Percentiles rank a stretch among this genome's conserved stretches.
Conservation (phyloP, 148 eudicot species). For the Fagopyrum tataricum region DNA sequence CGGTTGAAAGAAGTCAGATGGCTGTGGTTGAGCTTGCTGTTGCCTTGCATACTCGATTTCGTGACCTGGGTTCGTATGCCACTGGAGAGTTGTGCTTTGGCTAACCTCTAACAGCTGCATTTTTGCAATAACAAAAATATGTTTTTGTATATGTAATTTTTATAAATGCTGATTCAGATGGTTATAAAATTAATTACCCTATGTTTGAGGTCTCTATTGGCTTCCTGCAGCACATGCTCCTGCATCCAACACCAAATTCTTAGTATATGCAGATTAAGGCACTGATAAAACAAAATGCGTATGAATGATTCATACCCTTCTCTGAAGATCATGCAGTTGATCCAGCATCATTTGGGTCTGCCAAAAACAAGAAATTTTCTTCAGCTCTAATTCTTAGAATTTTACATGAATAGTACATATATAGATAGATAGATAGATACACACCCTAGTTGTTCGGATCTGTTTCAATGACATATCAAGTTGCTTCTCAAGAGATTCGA, state of each 20-base stretch:
- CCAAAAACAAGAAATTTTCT: not conserved
- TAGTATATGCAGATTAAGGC: too few species aligned
- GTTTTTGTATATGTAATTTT: not conserved
- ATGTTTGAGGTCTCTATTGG: conserved; percentile 64
- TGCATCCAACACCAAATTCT: conserved; percentile 18
- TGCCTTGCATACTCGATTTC: conserved; percentile 58
- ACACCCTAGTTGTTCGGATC: conserved; percentile 79
- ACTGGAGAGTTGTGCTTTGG: conserved; percentile 49
- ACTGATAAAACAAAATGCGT: too few species aligned
- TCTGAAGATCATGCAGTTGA: conserved; percentile 71
- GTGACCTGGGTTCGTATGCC: conserved; percentile 36
- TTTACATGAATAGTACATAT: not conserved
- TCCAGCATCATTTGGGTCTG: conserved; percentile 88
- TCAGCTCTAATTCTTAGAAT: too few species aligned
- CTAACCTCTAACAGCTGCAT: conserved; percentile 66
- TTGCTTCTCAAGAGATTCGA: conserved; percentile 85
- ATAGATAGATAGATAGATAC: not conserved
- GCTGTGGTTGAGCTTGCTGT: conserved; percentile 26
- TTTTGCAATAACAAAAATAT: not conserved
- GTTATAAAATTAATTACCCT: conserved; percentile 31
- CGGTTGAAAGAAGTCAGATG: conserved; percentile 60
- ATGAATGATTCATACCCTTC: conserved; percentile 43
- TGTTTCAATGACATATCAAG: conserved; percentile 87
- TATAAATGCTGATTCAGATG: not conserved
- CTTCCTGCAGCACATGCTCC: conserved; percentile 80